phyloP scores from a whole-genome alignment of 345 rosid genomes.

The Syzygium oleosum region DNA sequence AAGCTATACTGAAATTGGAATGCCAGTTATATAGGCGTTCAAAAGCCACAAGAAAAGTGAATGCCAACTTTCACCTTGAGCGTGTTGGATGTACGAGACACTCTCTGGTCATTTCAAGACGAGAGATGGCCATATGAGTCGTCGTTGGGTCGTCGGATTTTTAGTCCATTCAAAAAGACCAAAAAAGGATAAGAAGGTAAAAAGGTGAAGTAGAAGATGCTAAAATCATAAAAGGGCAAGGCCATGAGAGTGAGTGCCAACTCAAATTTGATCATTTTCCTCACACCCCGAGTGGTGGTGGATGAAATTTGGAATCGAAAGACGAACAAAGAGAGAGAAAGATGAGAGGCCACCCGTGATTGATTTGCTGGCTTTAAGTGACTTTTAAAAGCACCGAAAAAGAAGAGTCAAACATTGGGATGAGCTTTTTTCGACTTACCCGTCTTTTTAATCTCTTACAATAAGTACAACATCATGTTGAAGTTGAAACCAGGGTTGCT shows the following conservation, averaged over 20 bases:
- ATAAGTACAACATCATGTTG: not conserved
- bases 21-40: not conserved
- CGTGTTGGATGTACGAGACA: not conserved
- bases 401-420: not conserved
- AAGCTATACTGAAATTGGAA: not conserved
- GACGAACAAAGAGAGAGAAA: not conserved
- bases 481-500: not conserved
- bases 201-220: not conserved
- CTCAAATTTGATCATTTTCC: not conserved
- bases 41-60: not conserved
- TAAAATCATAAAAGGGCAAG: not conserved
- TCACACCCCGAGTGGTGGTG: not conserved
- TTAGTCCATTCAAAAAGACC: not conserved
- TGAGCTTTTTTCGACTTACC: not conserved
- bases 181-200: not conserved
- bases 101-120: not conserved
- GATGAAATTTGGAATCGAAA: not conserved
- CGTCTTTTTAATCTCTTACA: not conserved
- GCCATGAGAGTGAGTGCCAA: not conserved
- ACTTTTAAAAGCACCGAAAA: not conserved
- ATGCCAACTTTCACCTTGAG: not conserved
- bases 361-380: not conserved
- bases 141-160: not conserved
- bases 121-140: not conserved
- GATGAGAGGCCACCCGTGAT: not conserved